Percentiles rank a stretch among this genome's conserved stretches.
These are phyloP conservation scores for Pachyrhizus erosus DNA, from an alignment of 306 rosid genomes.

Conservation along the genomic window DNA sequence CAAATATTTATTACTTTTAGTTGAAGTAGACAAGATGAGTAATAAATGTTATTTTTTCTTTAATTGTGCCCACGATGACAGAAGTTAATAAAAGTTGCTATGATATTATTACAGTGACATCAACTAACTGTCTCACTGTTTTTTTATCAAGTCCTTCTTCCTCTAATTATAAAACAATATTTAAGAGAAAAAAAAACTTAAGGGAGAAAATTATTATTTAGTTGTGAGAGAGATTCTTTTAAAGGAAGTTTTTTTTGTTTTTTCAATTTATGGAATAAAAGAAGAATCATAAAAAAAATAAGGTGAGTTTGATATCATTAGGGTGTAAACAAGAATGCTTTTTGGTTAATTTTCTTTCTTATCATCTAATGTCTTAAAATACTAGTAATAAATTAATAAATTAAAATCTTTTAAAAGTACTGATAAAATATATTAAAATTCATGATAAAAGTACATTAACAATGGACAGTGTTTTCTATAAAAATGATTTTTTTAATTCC, in stretches of 20 bases:
- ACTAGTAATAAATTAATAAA: neutral
- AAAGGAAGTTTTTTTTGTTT: neutral
- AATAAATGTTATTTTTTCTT: neutral
- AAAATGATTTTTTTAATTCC: too few relatives aligned
- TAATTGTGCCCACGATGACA: neutral
- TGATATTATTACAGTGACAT: neutral
- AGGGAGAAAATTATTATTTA: neutral
- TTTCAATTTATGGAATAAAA: neutral
- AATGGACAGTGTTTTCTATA: neutral
- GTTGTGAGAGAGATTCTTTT: neutral
- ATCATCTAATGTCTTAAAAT: neutral
- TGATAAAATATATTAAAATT: too few relatives aligned
- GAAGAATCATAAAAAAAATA: neutral
- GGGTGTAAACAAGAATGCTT: neutral
- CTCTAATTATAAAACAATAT: neutral
- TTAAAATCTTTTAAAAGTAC: neutral
- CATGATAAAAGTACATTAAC: too few relatives aligned
- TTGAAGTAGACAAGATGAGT: neutral
- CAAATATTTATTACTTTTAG: too few relatives aligned
- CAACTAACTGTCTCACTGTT: neutral
- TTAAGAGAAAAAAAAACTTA: neutral
- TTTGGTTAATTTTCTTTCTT: neutral
- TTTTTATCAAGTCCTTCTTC: neutral
- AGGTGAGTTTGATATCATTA: too few relatives aligned
- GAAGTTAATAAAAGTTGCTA: neutral